Base-by-base conservation (phyloP, 345 rosid genomes). In the Abelmoschus esculentus region DNA sequence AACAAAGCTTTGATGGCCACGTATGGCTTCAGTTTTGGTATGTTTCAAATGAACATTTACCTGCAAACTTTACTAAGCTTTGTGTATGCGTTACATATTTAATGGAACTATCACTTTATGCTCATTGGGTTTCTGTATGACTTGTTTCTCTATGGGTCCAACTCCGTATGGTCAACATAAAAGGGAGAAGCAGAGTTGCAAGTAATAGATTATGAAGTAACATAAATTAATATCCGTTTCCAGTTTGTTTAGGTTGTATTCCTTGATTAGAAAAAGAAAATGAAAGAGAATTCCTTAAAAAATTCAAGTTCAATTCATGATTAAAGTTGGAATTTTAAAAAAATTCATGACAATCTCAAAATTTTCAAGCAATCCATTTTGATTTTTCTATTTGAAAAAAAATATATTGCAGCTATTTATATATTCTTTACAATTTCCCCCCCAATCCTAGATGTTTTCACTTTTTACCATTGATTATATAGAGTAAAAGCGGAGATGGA, bases 1-100 rank as follows among this genome's bases (percentile, higher is more conserved):
- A 96, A 96, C 80, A 96, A 96, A 80, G 98, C 97, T 31, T 77
- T 96, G 70, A 92, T 96, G 99, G 96, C 96, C 60, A 83, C 92
- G 9, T 85, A 96, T 34, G 99, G 99, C 68, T 96, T 89, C 78
- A 89, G 83, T 73, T 96, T 96, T 66, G 99, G 99, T 96, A 81
- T 59, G 80, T 75, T 50, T 63, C 19, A 40, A 49, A 66, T 19
- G 29, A 64, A 13, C 68, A 64, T 32, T 15, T 62, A 42, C 59
- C 52, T 31, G 31, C 50, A 28, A 71, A 46, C 17, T 50, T 34
- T 65, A 15, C 22, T 36, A 55, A 65, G 7, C 9, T 26, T 73
- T 66, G 56, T 26, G 6, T 44, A 54, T 44, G 50, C 26, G 4
- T 75, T 53, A 58, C 4, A 12, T 44, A 44, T 5, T 6, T 36